Percentiles rank a stretch among this genome's conserved stretches.
Evolutionary conservation across 192 early-diverging fungal species (phyloP).

Genomic region (Pilaira anomala): DNA sequence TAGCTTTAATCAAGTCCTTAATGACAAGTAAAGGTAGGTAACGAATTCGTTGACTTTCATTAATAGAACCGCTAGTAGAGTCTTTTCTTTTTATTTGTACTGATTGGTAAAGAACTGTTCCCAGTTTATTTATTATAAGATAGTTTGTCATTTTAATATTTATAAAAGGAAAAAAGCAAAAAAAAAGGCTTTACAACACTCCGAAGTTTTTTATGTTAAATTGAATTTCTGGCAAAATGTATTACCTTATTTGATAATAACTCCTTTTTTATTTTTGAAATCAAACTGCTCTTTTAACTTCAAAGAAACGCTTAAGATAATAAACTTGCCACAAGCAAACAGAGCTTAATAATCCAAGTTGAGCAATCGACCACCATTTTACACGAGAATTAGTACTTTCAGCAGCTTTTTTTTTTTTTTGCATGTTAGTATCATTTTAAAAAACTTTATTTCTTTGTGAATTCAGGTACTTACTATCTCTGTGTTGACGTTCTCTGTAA

Average conservation of each 20-base stretch:
- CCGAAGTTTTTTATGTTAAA: too few relatives aligned
- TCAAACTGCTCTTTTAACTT: conserved; percentile 65
- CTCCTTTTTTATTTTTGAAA: too few relatives aligned
- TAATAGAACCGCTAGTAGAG: neutral
- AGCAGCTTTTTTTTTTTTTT: conserved; percentile 54
- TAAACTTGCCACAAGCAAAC: conserved; percentile 72
- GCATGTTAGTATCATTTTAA: neutral
- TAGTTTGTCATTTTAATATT: conserved; percentile 22
- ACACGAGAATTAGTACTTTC: conserved; percentile 79
- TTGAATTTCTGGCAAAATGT: too few relatives aligned
- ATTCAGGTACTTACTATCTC: conserved; percentile 62
- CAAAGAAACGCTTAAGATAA: conserved; percentile 74
- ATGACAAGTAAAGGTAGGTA: conserved; percentile 30
- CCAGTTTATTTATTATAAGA: conserved; percentile 26
- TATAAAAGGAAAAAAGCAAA: neutral
- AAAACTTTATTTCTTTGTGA: neutral
- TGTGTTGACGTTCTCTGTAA: conserved; percentile 57
- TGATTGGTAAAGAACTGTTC: conserved; percentile 24
- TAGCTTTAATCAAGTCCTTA: conserved; percentile 33
- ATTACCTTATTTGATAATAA: too few relatives aligned
- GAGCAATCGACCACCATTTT: conserved; percentile 72
- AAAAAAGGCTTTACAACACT: neutral
- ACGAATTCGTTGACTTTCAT: conserved; percentile 20
- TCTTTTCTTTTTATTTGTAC: neutral
- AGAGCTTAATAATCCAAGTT: conserved; percentile 55